These are phyloP conservation scores for Apiotrichum porosum DNA, from an alignment of 1,284 basidiomycete species.

Conservation along the genomic window DNA sequence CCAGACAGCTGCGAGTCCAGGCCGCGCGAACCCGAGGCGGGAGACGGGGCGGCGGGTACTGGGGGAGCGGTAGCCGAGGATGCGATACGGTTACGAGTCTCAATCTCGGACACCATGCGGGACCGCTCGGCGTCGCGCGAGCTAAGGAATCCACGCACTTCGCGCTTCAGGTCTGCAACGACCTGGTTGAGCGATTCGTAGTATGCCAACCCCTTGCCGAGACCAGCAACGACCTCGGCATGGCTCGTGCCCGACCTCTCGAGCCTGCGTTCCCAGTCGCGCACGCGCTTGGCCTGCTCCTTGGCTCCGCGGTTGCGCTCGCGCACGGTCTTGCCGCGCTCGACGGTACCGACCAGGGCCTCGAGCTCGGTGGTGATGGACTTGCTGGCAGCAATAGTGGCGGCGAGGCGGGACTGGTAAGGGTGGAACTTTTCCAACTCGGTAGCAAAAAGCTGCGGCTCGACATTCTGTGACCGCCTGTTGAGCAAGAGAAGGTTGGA, in stretches of 20 bases:
- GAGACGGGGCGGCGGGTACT: slow-evolving; percentile 8
- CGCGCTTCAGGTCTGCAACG: slow-evolving; percentile 58
- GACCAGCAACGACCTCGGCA: slow-evolving; percentile 77
- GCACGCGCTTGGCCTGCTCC: slow-evolving; percentile 61
- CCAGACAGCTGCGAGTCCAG: slow-evolving; percentile 33
- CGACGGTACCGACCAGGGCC: slow-evolving; percentile 65
- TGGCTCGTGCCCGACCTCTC: slow-evolving; percentile 72
- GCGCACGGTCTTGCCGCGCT: slow-evolving; percentile 64
- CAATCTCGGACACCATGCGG: slow-evolving; percentile 62
- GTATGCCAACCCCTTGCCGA: slow-evolving; percentile 82
- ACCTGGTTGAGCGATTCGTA: slow-evolving; percentile 76
- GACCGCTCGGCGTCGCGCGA: slow-evolving; percentile 68
- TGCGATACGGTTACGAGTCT: slow-evolving; percentile 52
- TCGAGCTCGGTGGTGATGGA: slow-evolving; percentile 65
- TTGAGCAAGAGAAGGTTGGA: slow-evolving; percentile 91
- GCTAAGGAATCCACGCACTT: slow-evolving; percentile 61
- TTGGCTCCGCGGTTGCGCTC: slow-evolving; percentile 74
- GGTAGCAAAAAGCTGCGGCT: slow-evolving; percentile 80
- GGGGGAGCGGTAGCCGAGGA: slow-evolving; percentile 8
- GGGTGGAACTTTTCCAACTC: slow-evolving; percentile 95
- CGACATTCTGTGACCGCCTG: slow-evolving; percentile 74
- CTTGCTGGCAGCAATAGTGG: slow-evolving; percentile 73
- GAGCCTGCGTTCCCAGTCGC: slow-evolving; percentile 67
- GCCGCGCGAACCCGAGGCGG: slow-evolving; percentile 20
- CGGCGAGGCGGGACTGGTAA: slow-evolving; percentile 73